A percentile compares a stretch with the other conserved stretches of the same genome.
phyloP scores from a whole-genome alignment of 129 eudicot genomes.

The Sambucus nigra region DNA sequence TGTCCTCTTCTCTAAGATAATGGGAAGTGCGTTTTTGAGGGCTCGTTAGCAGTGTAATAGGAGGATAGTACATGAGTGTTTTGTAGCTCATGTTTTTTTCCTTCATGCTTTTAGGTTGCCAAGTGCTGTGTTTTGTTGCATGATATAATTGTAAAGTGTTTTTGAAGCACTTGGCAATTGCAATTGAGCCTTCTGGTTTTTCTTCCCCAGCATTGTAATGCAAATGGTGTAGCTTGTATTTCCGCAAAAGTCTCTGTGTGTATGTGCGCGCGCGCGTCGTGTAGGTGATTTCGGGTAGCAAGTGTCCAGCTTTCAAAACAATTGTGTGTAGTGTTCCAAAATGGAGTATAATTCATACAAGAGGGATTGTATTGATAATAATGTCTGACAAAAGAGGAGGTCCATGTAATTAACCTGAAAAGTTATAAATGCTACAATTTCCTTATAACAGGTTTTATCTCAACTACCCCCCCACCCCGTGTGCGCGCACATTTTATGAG shows the following conservation, averaged over 20 bases:
- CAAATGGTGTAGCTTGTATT: not conserved
- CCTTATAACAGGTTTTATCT: too few relatives aligned
- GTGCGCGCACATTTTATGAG: too few relatives aligned
- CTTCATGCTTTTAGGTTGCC: not conserved
- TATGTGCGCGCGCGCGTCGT: too few relatives aligned
- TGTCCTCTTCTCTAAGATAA: not conserved
- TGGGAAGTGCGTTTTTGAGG: not conserved
- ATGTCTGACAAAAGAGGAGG: too few relatives aligned
- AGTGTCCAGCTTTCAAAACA: too few relatives aligned
- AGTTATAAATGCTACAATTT: too few relatives aligned
- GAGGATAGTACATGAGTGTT: not conserved
- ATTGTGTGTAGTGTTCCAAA: too few relatives aligned
- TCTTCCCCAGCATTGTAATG: not conserved
- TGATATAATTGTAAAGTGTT: not conserved
- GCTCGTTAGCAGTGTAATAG: not conserved
- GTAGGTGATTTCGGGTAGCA: too few relatives aligned
- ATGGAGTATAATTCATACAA: too few relatives aligned
- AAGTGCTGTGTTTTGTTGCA: not conserved
- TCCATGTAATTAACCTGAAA: too few relatives aligned
- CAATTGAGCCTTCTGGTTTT: not conserved
- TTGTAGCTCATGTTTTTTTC: not conserved
- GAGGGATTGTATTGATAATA: too few relatives aligned
- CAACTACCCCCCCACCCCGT: too few relatives aligned
- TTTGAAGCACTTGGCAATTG: not conserved
- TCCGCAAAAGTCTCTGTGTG: not conserved